phyloP scores from a whole-genome alignment of 2,329 filamentous ascomycete genomes.

The Reticulascus tulasneorum region DNA sequence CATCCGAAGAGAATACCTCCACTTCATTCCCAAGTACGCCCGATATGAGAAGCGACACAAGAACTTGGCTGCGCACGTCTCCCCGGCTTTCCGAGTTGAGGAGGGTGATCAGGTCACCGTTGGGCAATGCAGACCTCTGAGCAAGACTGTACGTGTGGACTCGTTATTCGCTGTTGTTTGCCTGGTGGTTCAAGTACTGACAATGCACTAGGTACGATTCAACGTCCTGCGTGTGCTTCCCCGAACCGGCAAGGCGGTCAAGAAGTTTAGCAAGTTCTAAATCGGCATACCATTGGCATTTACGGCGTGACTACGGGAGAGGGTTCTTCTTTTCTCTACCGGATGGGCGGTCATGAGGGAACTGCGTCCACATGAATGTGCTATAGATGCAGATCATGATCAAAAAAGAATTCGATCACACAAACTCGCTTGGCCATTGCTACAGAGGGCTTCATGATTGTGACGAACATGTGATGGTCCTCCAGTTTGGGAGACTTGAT shows the following conservation, averaged over 20 bases:
- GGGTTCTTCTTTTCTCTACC: constrained; percentile 32
- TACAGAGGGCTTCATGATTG: constrained; percentile 39
- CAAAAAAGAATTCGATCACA: constrained; percentile 18
- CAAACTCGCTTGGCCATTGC: no score
- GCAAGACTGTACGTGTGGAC: constrained; percentile 86
- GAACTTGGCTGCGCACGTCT: constrained; percentile 99
- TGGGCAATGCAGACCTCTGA: constrained; percentile 97
- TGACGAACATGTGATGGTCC: no score
- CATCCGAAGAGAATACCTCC: constrained; percentile 99
- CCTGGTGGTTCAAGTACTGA: constrained; percentile 5
- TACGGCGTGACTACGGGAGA: constrained; percentile 46
- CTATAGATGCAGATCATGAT: constrained; percentile 35
- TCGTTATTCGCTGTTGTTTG: not conserved
- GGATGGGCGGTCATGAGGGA: constrained; percentile 19
- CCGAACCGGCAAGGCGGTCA: constrained; percentile 94
- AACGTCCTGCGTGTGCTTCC: constrained; percentile 98
- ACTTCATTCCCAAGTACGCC: constrained; percentile 99
- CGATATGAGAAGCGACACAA: constrained; percentile 99
- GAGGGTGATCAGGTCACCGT: constrained; percentile 99
- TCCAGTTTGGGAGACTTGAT: no score
- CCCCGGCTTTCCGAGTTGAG: constrained; percentile 99
- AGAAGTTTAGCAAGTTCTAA: constrained; percentile 99
- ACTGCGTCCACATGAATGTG: constrained; percentile 32
- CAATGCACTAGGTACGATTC: constrained; percentile 75
- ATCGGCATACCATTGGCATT: constrained; percentile 49